Evolutionary conservation across 805 yeast genomes (phyloP).

Genomic region (Kuraishia hungarica): DNA sequence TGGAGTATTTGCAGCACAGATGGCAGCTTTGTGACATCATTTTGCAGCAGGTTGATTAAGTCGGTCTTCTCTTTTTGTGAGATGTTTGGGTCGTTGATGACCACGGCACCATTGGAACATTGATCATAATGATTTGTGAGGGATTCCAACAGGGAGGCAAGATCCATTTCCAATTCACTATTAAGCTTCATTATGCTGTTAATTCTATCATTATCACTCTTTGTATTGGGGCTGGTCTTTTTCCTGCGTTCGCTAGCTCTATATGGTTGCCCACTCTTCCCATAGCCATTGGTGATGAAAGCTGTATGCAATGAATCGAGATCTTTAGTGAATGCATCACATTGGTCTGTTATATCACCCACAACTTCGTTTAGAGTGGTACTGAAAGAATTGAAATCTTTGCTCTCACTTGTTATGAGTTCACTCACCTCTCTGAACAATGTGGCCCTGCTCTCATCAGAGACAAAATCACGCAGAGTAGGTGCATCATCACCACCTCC

Average conservation of each 20-base stretch:
- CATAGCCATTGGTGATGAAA: neutral
- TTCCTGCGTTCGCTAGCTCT: neutral
- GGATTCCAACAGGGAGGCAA: conserved; percentile 61
- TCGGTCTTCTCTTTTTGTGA: conserved; percentile 25
- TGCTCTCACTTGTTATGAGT: neutral
- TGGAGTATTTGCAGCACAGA: conserved; percentile 41
- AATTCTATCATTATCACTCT: conserved; percentile 11
- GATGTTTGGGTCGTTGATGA: conserved; percentile 22
- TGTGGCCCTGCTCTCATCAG: conserved; percentile 28
- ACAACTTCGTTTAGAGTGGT: neutral
- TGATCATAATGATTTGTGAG: conserved; percentile 81
- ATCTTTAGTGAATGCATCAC: conserved; percentile 2
- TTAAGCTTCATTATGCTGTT: conserved; percentile 28
- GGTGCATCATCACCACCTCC: conserved; percentile 6
- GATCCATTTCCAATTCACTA: conserved; percentile 49
- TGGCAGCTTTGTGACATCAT: conserved; percentile 49
- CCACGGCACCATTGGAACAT: conserved; percentile 41
- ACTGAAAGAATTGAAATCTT: neutral
- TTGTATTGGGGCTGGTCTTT: neutral
- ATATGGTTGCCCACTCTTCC: neutral
- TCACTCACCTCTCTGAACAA: conserved; percentile 18
- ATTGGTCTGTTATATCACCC: neutral
- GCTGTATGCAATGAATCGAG: conserved; percentile 2
- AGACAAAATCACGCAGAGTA: conserved; percentile 38
- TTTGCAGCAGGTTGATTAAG: conserved; percentile 35